A percentile compares a stretch with the other conserved stretches of the same genome.
Evolutionary conservation across 1,284 basidiomycete genomes (phyloP).

Genomic region (Porogramme epimiltina): DNA sequence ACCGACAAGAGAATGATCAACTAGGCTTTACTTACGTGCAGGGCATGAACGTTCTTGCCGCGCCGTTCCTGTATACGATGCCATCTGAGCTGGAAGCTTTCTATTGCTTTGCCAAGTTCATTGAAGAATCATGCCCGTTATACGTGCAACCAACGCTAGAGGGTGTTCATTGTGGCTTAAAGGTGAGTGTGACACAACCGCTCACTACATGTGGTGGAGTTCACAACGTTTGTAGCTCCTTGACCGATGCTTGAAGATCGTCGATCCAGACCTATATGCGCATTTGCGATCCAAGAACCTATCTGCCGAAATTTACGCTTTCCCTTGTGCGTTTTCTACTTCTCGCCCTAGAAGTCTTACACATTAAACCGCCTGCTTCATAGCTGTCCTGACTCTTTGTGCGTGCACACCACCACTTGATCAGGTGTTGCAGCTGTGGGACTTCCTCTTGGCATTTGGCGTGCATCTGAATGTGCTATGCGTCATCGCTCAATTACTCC

Average conservation of each 20-base stretch:
- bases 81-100: conserved; percentile 96
- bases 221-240: conserved; percentile 64
- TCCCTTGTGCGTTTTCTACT: conserved; percentile 73
- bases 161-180: conserved; percentile 92
- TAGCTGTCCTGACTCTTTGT: conserved; percentile 92
- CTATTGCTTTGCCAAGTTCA: conserved; percentile 92
- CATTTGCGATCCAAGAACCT: conserved; percentile 89
- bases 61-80: conserved; percentile 95
- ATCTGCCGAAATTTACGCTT: conserved; percentile 98
- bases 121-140: conserved; percentile 89
- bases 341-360: conserved; percentile 4
- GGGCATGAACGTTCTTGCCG: conserved; percentile 98
- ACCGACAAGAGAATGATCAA: conserved; percentile 70
- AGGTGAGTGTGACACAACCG: conserved; percentile 51
- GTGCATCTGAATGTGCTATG: conserved; percentile 95
- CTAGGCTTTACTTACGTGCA: conserved; percentile 93
- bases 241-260: conserved; percentile 88
- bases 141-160: conserved; percentile 96
- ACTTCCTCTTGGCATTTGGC: conserved; percentile 95
- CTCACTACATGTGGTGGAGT: not conserved
- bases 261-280: conserved; percentile 84
- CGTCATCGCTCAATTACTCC: conserved; percentile 90
- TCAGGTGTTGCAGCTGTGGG: conserved; percentile 94
- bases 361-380: not conserved
- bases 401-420: conserved; percentile 96